Base-by-base conservation (phyloP, 768 basidiomycete species). In the Rhodotorula kratochvilovae region DNA sequence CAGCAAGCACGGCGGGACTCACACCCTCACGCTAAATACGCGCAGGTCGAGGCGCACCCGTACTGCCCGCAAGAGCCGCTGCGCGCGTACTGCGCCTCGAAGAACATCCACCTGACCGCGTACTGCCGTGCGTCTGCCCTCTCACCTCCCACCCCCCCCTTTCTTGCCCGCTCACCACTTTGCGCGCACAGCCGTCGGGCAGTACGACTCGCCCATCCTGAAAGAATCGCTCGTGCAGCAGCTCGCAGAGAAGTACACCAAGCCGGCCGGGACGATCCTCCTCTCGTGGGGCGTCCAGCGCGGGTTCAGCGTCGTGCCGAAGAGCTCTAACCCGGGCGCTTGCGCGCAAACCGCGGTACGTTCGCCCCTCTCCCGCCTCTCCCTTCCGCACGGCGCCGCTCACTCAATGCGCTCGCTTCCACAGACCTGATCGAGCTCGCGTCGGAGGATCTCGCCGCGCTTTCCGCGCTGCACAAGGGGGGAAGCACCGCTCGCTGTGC, bases 251-350 rank as follows among this genome's bases (percentile, higher is more conserved):
- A 87, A 86, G 78, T 80, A 90, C 81, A 74, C 77, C 16, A 86
- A 87, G 45, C 73, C 81, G 17, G 85, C 87, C 16, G 85, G 87
- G n/a, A 87, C 86, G 66, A 79, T 91, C 64, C 82, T 90, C 66
- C 81, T 90, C 61, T 87, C 87, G 1, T 83, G 90, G 57, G 88
- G 89, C 72, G 87, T 89, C 59, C 83, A 84, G n/a, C 88, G 89
- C 78, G 86, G 84, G 46, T 82, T 86, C 53, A 83, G 89, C 43
- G 90, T 89, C 35, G 82, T 92, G 51, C 84, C 89, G 33, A 92
- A 92, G 82, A 89, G 87, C 10, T 89, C 90, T 42, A 90, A 87
- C 17, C 82, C 85, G 65, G 80, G 59, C 86, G 90, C 33, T 87
- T 90, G 76, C 80, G 83, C 58, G 85, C 81, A 68, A 91, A 91